These are phyloP conservation scores for Trichothecium sympodiale DNA, from an alignment of 2,329 filamentous ascomycete genomes.

Conservation along the genomic window DNA sequence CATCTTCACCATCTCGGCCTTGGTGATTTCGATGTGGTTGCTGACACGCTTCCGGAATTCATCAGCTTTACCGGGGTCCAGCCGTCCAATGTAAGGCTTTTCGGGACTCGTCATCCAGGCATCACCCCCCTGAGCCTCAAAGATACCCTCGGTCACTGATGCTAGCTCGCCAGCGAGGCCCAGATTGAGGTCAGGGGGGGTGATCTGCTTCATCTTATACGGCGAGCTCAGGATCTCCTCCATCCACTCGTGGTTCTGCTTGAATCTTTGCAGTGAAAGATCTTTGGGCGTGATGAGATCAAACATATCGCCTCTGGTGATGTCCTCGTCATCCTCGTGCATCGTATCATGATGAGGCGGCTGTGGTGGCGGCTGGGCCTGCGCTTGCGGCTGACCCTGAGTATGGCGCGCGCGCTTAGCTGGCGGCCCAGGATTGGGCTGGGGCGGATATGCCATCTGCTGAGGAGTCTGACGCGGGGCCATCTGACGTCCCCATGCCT, in stretches of 20 bases:
- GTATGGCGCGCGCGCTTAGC: slow-evolving; percentile 42
- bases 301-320: slow-evolving; percentile 75
- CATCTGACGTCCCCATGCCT: slow-evolving; percentile 39
- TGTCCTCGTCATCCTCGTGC: slow-evolving; percentile 84
- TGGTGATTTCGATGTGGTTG: slow-evolving; percentile 60
- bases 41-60: slow-evolving; percentile 73
- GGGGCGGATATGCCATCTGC: slow-evolving; percentile 51
- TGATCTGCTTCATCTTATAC: slow-evolving; percentile 75
- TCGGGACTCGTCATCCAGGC: slow-evolving; percentile 33
- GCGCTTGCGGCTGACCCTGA: slow-evolving; percentile 26
- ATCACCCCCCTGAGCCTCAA: slow-evolving; percentile 52
- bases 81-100: slow-evolving; percentile 47
- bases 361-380: slow-evolving; percentile 17
- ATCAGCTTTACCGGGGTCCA: slow-evolving; percentile 67
- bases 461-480: slow-evolving; percentile 41
- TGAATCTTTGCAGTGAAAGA: slow-evolving; percentile 76
- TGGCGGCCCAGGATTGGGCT: slow-evolving; percentile 37
- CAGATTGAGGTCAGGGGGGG: slow-evolving; percentile 75
- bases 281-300: slow-evolving; percentile 84
- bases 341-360: slow-evolving; percentile 27
- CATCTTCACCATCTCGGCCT: slow-evolving; percentile 76
- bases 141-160: slow-evolving; percentile 72
- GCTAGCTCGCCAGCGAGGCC: slow-evolving; percentile 77
- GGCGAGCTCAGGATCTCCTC: slow-evolving; percentile 91
- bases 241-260: slow-evolving; percentile 98